These are phyloP conservation scores for Fusarium luffae DNA, from an alignment of 2,329 filamentous ascomycete species.

Conservation along the genomic window DNA sequence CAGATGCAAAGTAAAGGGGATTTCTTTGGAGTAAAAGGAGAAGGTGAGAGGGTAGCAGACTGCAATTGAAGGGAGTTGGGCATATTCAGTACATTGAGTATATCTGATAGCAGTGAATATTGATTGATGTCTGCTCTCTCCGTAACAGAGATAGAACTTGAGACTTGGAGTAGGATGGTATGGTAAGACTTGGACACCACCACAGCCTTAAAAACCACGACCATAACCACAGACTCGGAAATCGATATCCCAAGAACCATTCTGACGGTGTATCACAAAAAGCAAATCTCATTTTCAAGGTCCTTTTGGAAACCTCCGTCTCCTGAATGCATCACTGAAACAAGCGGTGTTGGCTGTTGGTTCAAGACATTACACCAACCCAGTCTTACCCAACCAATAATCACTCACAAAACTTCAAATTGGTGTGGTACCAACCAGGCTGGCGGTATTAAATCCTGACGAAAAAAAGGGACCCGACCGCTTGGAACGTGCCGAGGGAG, in stretches of 20 bases:
- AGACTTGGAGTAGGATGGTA: neutral
- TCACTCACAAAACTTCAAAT: neutral
- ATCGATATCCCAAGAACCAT: neutral
- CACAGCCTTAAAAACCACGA: neutral
- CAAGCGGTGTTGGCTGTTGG: conserved; percentile 27
- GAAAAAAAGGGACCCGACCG: conserved; percentile 12
- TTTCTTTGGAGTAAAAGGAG: neutral
- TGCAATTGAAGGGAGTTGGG: neutral
- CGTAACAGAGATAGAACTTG: neutral
- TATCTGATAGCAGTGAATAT: neutral
- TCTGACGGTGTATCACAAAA: neutral
- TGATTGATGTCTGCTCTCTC: neutral
- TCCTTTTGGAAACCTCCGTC: conserved; percentile 14
- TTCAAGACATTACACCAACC: neutral
- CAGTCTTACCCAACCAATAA: neutral
- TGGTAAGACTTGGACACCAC: neutral
- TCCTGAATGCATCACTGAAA: conserved; percentile 2
- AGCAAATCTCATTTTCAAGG: conserved; percentile 21
- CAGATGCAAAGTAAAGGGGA: conserved; percentile 1
- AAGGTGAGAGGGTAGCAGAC: too few relatives aligned
- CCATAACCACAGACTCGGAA: neutral
- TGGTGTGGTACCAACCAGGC: conserved; percentile 27
- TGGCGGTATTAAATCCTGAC: neutral
- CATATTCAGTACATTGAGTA: neutral
- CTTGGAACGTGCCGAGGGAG: conserved; percentile 8